phyloP scores from a whole-genome alignment of 176 grass and related monocot genomes.

The Poa annua region DNA sequence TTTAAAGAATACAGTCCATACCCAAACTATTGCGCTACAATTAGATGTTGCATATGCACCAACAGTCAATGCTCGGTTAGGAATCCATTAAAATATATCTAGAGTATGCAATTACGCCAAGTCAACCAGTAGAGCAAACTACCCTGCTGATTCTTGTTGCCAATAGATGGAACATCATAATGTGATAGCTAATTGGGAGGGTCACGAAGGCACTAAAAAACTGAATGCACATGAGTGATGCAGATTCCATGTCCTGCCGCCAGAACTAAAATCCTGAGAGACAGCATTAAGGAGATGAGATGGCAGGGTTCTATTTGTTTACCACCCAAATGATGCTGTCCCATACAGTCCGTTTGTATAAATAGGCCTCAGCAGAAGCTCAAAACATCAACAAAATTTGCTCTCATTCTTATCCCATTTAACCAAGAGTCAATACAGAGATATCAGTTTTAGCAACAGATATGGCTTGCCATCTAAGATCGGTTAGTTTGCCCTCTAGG shows the following conservation, averaged over 20 bases:
- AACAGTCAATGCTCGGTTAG: not conserved
- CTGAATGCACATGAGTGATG: conserved; percentile 6
- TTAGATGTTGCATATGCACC: not conserved
- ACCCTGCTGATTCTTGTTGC: conserved; percentile 13
- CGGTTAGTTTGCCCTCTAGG: conserved; percentile 32
- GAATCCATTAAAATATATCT: not conserved
- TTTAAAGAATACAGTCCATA: conserved; percentile 1
- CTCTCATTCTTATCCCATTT: not conserved
- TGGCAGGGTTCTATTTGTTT: not conserved
- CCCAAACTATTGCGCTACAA: not conserved
- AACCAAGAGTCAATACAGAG: not conserved
- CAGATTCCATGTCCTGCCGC: not conserved
- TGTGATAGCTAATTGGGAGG: conserved; percentile 2
- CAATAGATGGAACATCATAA: conserved; percentile 16
- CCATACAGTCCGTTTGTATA: not conserved
- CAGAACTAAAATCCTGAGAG: not conserved
- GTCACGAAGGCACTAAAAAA: not conserved
- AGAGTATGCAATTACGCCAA: not conserved
- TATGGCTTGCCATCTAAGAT: conserved; percentile 36
- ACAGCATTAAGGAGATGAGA: not conserved
- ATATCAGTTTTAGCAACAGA: not conserved
- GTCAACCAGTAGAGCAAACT: not conserved
- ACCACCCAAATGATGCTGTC: not conserved
- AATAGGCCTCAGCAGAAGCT: not conserved
- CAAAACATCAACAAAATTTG: not conserved